Base-by-base conservation (phyloP, 805 yeast species). In the Candida ipomoeae region DNA sequence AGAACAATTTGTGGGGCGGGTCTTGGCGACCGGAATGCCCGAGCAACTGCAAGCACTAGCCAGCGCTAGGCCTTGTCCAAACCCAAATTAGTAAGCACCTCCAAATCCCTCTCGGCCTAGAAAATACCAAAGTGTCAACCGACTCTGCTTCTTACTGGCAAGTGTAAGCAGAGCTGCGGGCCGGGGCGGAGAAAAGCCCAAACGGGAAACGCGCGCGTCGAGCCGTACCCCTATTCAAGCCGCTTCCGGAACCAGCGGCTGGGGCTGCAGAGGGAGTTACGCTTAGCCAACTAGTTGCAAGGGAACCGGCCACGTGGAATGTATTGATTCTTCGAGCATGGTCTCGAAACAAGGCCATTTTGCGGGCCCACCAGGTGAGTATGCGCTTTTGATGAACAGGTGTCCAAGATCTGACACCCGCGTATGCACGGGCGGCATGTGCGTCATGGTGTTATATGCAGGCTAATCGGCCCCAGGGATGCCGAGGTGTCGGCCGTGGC, bases 391-490 rank as follows among this genome's bases (percentile, higher is more conserved):
- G 29, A 26, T 26, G 29, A 26, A 11, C 11, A 26, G 37, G 20
- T 33, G 18, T 21, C 32, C 21, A 42, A 42, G 38, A 21, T 33
- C 45, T 42, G 45, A n/a, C 32, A 42, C 29, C 45, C 31, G 38
- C 26, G 18, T 37, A 41, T 42, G 45, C 38, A 33, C 31, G 23
- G 38, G n/a, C 31, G 21, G 45, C 45, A 42, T 3, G 14, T 7
- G 11, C 20, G 31, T 26, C 29, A 8, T 26, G 11, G 11, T 26
- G n/a, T n/a, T n/a, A 3, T 26, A 26, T 26, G 29, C 29, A 26
- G 29, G 29, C 29, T 26, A 26, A 26, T 26, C 29, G 11, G 29
- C 29, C 13, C 11, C 29, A 26, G 36, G 45, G 15, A 20, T 26
- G 18, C 45, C 38, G 31, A 18, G 21, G 45, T 38, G 31, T 11